Percentiles rank a stretch among this genome's conserved stretches.
Evolutionary conservation across 306 rosid genomes (phyloP).

Genomic region (Glycine soja): DNA sequence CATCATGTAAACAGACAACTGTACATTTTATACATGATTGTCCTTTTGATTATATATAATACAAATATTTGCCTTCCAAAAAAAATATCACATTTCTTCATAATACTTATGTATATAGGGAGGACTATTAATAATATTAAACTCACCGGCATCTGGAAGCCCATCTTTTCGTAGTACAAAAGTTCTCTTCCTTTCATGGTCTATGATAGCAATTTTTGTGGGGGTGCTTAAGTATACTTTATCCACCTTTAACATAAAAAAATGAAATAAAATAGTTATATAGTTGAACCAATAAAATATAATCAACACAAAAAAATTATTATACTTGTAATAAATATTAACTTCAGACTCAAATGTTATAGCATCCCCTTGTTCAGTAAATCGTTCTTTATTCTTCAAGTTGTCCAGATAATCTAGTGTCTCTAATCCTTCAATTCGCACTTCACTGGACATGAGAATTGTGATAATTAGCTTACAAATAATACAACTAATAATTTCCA

Average conservation of each 20-base stretch:
- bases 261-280: conserved; percentile 22
- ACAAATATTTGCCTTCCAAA: too few species aligned
- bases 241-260: conserved; percentile 64
- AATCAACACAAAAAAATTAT: conserved; percentile 20
- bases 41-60: too few species aligned
- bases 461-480: conserved; percentile 40
- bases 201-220: conserved; percentile 79
- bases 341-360: conserved; percentile 80
- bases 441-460: conserved; percentile 62
- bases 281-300: conserved; percentile 19
- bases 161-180: conserved; percentile 76
- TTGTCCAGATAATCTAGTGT: conserved; percentile 86
- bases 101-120: too few species aligned
- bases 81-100: too few species aligned
- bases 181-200: conserved; percentile 84
- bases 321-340: conserved; percentile 29
- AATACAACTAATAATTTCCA: not conserved
- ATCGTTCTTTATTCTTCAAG: conserved; percentile 66
- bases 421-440: conserved; percentile 86
- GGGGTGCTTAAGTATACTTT: conserved; percentile 75
- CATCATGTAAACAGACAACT: too few species aligned
- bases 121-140: not conserved
- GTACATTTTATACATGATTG: too few species aligned
- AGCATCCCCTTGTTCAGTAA: conserved; percentile 88
- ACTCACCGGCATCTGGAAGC: conserved; percentile 88